Evolutionary conservation across 345 rosid species (phyloP), one percentile per base, ranked within the genome.

Genomic region (Aquilaria malaccensis): DNA sequence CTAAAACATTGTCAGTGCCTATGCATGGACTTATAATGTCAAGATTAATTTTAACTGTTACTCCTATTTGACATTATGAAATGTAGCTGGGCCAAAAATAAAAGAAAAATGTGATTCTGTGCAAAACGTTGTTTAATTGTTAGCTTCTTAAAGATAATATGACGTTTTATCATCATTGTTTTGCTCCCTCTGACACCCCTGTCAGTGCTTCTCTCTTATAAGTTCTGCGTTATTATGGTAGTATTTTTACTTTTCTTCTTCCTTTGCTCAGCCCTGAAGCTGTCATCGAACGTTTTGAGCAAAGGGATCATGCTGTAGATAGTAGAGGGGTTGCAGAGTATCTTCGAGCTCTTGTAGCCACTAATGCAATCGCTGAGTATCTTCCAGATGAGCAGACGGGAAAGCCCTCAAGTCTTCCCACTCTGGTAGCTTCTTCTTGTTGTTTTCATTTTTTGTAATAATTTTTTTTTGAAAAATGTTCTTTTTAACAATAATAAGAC

Each of bases 281-380:
- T 49, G 96, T 90, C n/a, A 80, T 94, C 32, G 83, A 77, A 81
- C 81, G 97, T 58, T 90, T 90, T 47, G 99, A 94, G 45, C 89
- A 82, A 69, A 86, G 95, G 74, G 84, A 88, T 52, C 90, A 82
- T 69, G 79, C 86, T 0, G 89, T 82, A 29, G 97, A 90, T 52
- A 90, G 97, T 63, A 76, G 76, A 77, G 97, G 96, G 52, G 97
- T 94, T 55, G 93, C 77, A 1, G 99, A 94, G 59, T 94, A 94
- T 75, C 82, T 94, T 51, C 75, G 90, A 59, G 99, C 99, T 41
- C 91, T 94, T 64, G 95, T 90, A 13, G 68, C 74, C 43, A 90
- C 97, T 11, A 80, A 90, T 83, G 78, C 93, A 52, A 82, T 94
- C 73, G 65, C 84, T 9, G 99, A 90, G 13, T 94, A 86, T 83